Evolutionary conservation across 495 filamentous ascomycete species (phyloP), one percentile per base, ranked within the genome.

Genomic region (Aspergillus conjunctus): DNA sequence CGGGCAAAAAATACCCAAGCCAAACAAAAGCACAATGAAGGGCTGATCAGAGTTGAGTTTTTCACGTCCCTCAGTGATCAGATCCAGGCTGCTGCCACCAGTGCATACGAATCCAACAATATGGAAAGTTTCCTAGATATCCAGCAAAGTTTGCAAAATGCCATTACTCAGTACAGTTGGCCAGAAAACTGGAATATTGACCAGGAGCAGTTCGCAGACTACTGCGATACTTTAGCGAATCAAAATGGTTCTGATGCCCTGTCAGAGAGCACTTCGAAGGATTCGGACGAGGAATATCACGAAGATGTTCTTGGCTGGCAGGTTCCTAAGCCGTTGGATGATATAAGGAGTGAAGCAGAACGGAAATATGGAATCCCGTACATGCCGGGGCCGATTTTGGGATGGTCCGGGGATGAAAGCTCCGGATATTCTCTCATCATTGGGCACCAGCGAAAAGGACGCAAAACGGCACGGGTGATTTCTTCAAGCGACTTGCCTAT

Each of bases 161-260:
- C 21, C 8, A 53, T 53, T 14, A 32, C 2, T 4, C 32, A n/a
- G 7, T 53, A 12, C 22, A 3, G 8, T n/a, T 53, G 50, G 30
- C 50, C 50, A 34, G 50, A 31, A 4, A 6, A 3, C 50, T 53
- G 50, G 50, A 53, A 53, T 17, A 17, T 53, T 34, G 30, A 31
- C 3, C 33, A 26, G 50, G 50, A 53, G 8, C 50, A 53, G 32
- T 34, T 53, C 30, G 11, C 33, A 7, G 50, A 53, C 5, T 53
- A 53, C 15, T 6, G 15, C 7, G 7, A 45, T 6, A 18, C 7
- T 6, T 17, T 45, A 45, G 17, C n/a, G 7, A 15, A 45, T 5
- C 10, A 45, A 18, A 6, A 12, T 6, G 33, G 12, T 12, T 12
- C 6, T 37, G 33, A n/a, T n/a, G n/a, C n/a, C n/a, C n/a, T n/a